phyloP scores from a whole-genome alignment of 768 basidiomycete species.

The Termitomyces heimii region DNA sequence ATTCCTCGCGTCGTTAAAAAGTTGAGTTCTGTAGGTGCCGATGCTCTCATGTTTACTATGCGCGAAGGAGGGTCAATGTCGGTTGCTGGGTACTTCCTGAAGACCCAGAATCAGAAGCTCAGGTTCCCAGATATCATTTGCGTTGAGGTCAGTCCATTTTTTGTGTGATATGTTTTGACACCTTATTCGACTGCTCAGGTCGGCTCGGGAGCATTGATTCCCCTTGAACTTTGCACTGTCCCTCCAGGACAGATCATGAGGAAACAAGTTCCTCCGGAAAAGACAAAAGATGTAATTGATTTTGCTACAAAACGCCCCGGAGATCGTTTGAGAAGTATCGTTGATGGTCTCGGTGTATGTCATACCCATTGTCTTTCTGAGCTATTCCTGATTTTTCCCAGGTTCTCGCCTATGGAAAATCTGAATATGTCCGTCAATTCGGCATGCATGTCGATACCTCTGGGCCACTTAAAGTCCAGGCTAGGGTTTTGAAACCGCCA shows the following conservation, averaged over 20 bases:
- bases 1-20: slow-evolving; percentile 59
- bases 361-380: neutral
- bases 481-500: slow-evolving; percentile 60
- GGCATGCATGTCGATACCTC: slow-evolving; percentile 55
- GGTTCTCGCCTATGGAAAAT: slow-evolving; percentile 66
- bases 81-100: slow-evolving; percentile 56
- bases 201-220: slow-evolving; percentile 53
- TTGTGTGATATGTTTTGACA: neutral
- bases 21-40: slow-evolving; percentile 48
- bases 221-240: slow-evolving; percentile 56
- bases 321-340: slow-evolving; percentile 51
- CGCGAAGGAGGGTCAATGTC: slow-evolving; percentile 50
- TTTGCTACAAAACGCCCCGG: slow-evolving; percentile 61
- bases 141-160: slow-evolving; percentile 45
- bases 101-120: slow-evolving; percentile 45
- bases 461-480: slow-evolving; percentile 52
- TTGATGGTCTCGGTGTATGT: slow-evolving; percentile 44
- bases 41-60: slow-evolving; percentile 46
- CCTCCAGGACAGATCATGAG: slow-evolving; percentile 63
- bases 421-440: slow-evolving; percentile 69
- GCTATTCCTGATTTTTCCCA: slow-evolving; percentile 15
- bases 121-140: slow-evolving; percentile 61
- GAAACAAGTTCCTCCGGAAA: slow-evolving; percentile 63
- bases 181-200: slow-evolving; percentile 32
- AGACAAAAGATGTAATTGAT: slow-evolving; percentile 54